Base-by-base conservation (phyloP, 2,329 filamentous ascomycete genomes). In the Arthroderma uncinatum region DNA sequence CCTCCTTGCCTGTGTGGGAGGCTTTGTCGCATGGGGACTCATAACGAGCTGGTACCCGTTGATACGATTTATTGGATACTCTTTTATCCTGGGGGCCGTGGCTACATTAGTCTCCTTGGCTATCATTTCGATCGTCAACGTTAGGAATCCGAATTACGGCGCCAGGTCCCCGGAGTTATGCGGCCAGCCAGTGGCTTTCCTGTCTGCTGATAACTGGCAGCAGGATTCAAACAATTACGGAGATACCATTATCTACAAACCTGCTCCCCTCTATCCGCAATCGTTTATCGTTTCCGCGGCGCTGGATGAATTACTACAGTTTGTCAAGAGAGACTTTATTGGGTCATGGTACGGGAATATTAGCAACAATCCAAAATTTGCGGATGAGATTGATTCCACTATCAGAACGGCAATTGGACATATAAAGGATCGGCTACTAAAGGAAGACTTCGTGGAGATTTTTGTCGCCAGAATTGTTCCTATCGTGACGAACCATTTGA, bases 331-430 rank as follows among this genome's bases (percentile, higher is more conserved):
- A 62, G 89, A 96, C 69, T 96, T 95, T 68, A 82, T 98, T 58
- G 82, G 80, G 58, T 85, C 85, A 50, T 98, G 93, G 93, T 97
- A 96, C 71, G 80, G 79, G 33, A 81, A 83, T 66, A 96, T 98
- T 67, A 95, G 89, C 74, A 80, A 78, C 61, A 89, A 86, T 65
- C 83, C 85, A 1, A 79, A 81, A 0, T 98, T 98, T 65, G 78
- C 85, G 57, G 86, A 95, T 69, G 86, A 95, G 72, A 85, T 97
- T 58, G 92, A 98, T 71, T 83, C 80, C 62, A 81, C 83, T 3
- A 82, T 96, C 62, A 83, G 93, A 48, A 74, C 81, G 59, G 89
- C 87, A 10, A 73, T 97, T 60, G 76, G 78, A 53, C 83, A 81
- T 64, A 75, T 97, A 60, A 81, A 83, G 58, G 86, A 90, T 66